These are phyloP conservation scores for Microdochium nivale DNA, from an alignment of 2,329 filamentous ascomycete species.

Conservation along the genomic window DNA sequence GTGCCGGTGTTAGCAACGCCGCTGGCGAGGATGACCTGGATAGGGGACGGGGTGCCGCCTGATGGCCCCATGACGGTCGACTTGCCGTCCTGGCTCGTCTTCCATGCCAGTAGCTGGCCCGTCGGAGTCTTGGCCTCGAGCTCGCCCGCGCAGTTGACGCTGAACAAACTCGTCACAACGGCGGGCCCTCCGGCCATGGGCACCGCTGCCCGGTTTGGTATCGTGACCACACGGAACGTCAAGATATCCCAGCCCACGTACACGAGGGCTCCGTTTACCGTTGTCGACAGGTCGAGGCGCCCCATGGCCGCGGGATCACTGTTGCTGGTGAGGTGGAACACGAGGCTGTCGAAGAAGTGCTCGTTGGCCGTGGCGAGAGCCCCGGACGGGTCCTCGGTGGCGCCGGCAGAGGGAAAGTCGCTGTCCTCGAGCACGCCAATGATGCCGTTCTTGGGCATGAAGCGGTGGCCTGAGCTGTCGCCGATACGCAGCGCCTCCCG, in stretches of 20 bases:
- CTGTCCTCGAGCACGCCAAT: neutral
- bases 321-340: neutral
- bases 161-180: no score
- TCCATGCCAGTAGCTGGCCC: no score
- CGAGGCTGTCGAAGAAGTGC: neutral
- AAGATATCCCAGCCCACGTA: neutral
- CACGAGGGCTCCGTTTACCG: neutral
- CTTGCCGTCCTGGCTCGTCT: no score
- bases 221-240: no score
- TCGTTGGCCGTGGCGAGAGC: neutral
- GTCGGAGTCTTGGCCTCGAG: no score
- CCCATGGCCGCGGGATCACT: neutral
- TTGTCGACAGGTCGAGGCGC: neutral
- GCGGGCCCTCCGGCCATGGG: no score
- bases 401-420: neutral
- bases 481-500: neutral
- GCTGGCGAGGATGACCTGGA: no score
- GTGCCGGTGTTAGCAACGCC: neutral
- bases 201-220: neutral
- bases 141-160: no score
- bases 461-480: neutral
- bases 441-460: neutral
- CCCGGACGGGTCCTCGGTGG: neutral
- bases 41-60: no score
- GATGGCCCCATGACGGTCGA: no score